Evolutionary conservation across 352 stramenopile genomes (phyloP).

Genomic region (Blastocystis sp.): DNA sequence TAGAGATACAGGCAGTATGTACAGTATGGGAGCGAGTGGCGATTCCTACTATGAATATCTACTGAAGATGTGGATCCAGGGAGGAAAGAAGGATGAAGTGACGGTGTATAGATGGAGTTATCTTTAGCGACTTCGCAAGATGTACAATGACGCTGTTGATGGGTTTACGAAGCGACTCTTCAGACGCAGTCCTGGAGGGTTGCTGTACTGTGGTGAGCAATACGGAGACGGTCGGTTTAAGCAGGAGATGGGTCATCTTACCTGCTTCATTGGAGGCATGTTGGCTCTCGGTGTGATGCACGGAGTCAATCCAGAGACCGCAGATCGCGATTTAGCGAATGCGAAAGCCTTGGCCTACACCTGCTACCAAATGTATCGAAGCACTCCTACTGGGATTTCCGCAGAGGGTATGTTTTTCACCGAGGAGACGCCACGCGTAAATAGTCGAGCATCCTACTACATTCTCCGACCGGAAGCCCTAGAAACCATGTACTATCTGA

Average conservation of each 20-base stretch:
- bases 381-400: constrained; percentile 65
- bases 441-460: constrained; percentile 74
- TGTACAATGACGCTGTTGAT: constrained; percentile 87
- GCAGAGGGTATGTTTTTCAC: constrained; percentile 74
- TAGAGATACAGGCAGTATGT: background rate
- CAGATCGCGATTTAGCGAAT: constrained; percentile 41
- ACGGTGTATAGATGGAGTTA: background rate
- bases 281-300: constrained; percentile 56
- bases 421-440: constrained; percentile 66
- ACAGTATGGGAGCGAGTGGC: constrained; percentile 9
- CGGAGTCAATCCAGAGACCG: constrained; percentile 23
- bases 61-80: constrained; percentile 60
- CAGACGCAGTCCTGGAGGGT: constrained; percentile 23
- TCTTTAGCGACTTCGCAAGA: constrained; percentile 66
- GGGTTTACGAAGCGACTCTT: constrained; percentile 83
- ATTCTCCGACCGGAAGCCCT: constrained; percentile 80
- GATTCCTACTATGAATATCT: constrained; percentile 61
- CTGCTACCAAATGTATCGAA: constrained; percentile 82
- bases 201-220: constrained; percentile 10
- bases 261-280: constrained; percentile 60
- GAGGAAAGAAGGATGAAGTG: constrained; percentile 54
- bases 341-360: constrained; percentile 69
- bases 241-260: constrained; percentile 59
- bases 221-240: background rate
- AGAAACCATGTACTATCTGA: constrained; percentile 80